A percentile compares a stretch with the other conserved stretches of the same genome.
Conservation (phyloP, 2,329 filamentous ascomycete species). For the Paecilomyces sp. region DNA sequence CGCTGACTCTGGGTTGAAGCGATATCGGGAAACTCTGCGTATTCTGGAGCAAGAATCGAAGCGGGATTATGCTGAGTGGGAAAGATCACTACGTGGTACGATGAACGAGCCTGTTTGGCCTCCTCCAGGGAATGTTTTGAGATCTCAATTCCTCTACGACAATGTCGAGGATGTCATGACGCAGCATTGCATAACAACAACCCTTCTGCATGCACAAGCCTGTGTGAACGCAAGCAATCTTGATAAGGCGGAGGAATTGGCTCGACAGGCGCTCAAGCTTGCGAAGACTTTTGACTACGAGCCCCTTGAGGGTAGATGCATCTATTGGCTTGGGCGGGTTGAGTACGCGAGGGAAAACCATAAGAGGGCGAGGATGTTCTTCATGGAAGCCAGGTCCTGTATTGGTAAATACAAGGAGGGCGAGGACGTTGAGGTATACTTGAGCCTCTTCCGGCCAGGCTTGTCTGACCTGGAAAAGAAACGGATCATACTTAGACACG, state of each 20-base stretch:
- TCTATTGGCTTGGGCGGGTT: constrained; percentile 21
- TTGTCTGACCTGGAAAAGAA: background rate
- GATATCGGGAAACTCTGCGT: background rate
- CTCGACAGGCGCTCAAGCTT: constrained; percentile 3
- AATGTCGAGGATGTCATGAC: constrained; percentile 1
- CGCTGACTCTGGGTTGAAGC: background rate
- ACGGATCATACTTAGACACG: background rate
- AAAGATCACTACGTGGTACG: background rate
- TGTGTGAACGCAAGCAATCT: background rate
- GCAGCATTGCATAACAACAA: background rate
- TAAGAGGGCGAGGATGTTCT: constrained; percentile 9
- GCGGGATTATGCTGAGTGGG: background rate
- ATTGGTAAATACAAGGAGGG: constrained; percentile 11
- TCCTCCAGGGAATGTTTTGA: background rate
- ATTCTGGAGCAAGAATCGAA: background rate
- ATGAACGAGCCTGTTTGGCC: background rate
- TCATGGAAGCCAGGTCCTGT: constrained; percentile 12
- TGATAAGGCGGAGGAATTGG: constrained; percentile 5
- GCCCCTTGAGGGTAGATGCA: constrained; percentile 10
- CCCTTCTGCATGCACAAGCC: background rate
- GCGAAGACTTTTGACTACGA: constrained; percentile 3
- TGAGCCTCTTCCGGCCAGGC: constrained; percentile 4
- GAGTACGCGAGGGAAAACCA: constrained; percentile 10
- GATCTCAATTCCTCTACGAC: background rate
- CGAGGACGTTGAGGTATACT: constrained; percentile 2